Conservation (phyloP, 768 basidiomycete species). For the Boletus tylopilopsis region DNA sequence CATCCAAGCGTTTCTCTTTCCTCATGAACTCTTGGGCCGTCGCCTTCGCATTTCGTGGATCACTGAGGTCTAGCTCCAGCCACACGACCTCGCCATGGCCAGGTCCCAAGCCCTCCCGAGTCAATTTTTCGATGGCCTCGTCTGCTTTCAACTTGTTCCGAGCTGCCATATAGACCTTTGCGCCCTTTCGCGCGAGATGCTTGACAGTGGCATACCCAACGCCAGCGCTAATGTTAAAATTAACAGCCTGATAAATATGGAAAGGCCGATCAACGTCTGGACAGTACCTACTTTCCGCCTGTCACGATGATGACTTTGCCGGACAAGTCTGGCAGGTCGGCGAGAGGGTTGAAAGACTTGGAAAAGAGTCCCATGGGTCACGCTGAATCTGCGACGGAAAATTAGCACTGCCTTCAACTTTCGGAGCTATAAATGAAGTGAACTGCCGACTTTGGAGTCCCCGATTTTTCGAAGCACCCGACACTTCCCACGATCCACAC, state of each 20-base stretch:
- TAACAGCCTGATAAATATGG: neutral
- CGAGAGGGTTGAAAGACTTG: conserved; percentile 32
- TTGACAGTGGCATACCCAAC: conserved; percentile 51
- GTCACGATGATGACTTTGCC: conserved; percentile 51
- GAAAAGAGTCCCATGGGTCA: conserved; percentile 17
- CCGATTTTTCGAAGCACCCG: too few species aligned
- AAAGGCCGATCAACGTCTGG: too few species aligned
- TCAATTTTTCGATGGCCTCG: conserved; percentile 45
- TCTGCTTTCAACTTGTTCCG: conserved; percentile 44
- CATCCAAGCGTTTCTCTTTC: conserved; percentile 51
- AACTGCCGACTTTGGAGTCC: too few species aligned
- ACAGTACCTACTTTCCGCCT: conserved; percentile 46
- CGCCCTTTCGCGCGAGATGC: conserved; percentile 49
- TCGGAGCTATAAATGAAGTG: too few species aligned
- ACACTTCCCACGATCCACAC: too few species aligned
- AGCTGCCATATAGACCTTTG: conserved; percentile 58
- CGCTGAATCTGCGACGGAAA: too few species aligned
- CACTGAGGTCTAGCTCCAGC: conserved; percentile 49
- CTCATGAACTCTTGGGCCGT: conserved; percentile 47
- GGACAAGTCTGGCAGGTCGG: conserved; percentile 34
- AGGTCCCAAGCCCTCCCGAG: conserved; percentile 39
- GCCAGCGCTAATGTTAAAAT: conserved; percentile 33
- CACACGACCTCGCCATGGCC: conserved; percentile 47
- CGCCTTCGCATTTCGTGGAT: conserved; percentile 44
- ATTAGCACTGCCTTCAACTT: too few species aligned